Conservation (phyloP, 23 red algal species). For the Gracilaria gracilis region DNA sequence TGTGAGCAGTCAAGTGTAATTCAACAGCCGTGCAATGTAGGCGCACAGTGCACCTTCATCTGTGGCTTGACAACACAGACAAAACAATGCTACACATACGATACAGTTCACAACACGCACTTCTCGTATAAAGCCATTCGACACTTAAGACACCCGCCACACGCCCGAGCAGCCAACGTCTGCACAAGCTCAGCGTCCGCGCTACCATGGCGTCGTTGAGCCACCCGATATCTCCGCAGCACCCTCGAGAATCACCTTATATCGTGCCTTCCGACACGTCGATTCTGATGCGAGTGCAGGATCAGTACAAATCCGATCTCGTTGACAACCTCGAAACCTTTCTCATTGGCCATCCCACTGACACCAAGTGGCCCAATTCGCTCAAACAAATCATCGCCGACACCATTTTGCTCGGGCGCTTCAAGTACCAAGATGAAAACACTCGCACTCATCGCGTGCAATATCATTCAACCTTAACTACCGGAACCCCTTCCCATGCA, state of each 20-base stretch:
- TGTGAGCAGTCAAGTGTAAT: no score
- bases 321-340: slow-evolving; percentile 15
- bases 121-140: no score
- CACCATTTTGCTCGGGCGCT: slow-evolving; percentile 4
- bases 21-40: no score
- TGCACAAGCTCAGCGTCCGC: background rate
- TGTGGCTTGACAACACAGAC: no score
- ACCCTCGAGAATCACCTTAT: background rate
- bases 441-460: background rate
- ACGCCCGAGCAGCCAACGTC: background rate
- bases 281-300: background rate
- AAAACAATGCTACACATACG: no score
- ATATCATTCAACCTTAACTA: background rate
- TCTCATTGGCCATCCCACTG: background rate
- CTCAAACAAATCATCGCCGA: background rate
- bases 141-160: no score
- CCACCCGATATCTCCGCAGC: background rate
- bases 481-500: background rate
- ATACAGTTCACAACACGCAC: no score
- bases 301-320: background rate
- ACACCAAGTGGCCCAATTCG: slow-evolving; percentile 4
- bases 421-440: slow-evolving; percentile 19
- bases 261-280: background rate
- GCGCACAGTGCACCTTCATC: no score
- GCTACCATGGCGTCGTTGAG: background rate